These are phyloP conservation scores for Trichocladium antarcticum DNA, from an alignment of 495 filamentous ascomycete genomes.

Conservation along the genomic window DNA sequence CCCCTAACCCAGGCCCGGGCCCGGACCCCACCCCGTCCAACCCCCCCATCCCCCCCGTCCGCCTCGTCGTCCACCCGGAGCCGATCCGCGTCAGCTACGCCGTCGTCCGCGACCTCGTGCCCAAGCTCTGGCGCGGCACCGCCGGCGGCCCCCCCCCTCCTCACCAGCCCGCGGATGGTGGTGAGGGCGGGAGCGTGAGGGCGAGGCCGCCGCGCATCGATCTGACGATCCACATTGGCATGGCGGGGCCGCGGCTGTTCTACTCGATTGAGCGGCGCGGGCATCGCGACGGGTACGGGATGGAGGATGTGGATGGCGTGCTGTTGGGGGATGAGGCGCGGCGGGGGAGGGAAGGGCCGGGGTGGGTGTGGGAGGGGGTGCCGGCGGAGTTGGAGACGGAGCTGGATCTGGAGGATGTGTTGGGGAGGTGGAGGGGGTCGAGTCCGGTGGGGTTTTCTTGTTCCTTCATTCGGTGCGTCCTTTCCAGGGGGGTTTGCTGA, in stretches of 20 bases:
- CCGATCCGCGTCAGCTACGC: constrained; percentile 61
- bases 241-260: constrained; percentile 56
- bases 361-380: constrained; percentile 37
- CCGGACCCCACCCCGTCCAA: not conserved
- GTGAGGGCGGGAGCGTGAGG: too few species aligned
- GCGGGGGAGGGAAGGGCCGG: constrained; percentile 21
- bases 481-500: not conserved
- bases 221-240: constrained; percentile 66
- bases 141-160: not conserved
- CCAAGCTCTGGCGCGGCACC: constrained; percentile 41
- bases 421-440: constrained; percentile 42
- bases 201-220: constrained; percentile 34
- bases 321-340: constrained; percentile 43
- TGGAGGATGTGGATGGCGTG: constrained; percentile 55
- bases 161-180: not conserved
- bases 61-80: constrained; percentile 52
- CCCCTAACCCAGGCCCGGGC: constrained; percentile 6
- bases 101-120: constrained; percentile 50
- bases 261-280: constrained; percentile 62
- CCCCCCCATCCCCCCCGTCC: constrained; percentile 40
- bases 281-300: constrained; percentile 64
- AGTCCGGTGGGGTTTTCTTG: constrained; percentile 20
- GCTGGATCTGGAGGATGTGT: constrained; percentile 44
- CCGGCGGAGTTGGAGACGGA: constrained; percentile 38
- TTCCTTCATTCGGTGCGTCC: not conserved